Evolutionary conservation across 345 rosid genomes (phyloP).

Genomic region (Acer campestre): DNA sequence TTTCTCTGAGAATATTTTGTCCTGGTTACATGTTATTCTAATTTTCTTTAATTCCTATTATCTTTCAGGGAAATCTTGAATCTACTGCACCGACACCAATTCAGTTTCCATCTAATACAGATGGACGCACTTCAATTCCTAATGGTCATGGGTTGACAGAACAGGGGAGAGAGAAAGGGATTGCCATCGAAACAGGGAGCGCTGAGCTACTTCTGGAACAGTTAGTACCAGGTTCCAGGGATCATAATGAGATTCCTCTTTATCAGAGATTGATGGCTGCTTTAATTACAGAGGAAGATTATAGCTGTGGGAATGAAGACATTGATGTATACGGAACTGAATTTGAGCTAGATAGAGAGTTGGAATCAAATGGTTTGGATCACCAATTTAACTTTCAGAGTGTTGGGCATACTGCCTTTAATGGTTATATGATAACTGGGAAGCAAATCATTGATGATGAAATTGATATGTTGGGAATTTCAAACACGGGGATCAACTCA

Average conservation of each 20-base stretch:
- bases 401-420: constrained; percentile 35
- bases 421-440: constrained; percentile 55
- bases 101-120: constrained; percentile 26
- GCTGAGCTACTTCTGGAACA: constrained; percentile 39
- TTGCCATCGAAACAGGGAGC: constrained; percentile 24
- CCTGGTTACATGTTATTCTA: not conserved
- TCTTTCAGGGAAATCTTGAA: constrained; percentile 48
- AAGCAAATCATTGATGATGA: constrained; percentile 48
- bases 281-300: constrained; percentile 76
- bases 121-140: constrained; percentile 22
- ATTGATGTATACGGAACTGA: constrained; percentile 57
- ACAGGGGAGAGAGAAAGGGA: constrained; percentile 32
- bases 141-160: constrained; percentile 41
- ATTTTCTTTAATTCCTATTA: constrained; percentile 1
- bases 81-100: constrained; percentile 26
- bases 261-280: constrained; percentile 85
- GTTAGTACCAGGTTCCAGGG: constrained; percentile 35
- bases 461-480: constrained; percentile 38
- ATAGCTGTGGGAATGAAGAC: constrained; percentile 49
- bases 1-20: constrained; percentile 3
- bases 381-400: constrained; percentile 45
- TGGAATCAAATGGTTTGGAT: constrained; percentile 57
- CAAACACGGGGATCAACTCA: constrained; percentile 43
- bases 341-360: constrained; percentile 56
- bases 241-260: constrained; percentile 52